Conservation (phyloP, 805 yeast species). For the Cyberlindnera saturnus region DNA sequence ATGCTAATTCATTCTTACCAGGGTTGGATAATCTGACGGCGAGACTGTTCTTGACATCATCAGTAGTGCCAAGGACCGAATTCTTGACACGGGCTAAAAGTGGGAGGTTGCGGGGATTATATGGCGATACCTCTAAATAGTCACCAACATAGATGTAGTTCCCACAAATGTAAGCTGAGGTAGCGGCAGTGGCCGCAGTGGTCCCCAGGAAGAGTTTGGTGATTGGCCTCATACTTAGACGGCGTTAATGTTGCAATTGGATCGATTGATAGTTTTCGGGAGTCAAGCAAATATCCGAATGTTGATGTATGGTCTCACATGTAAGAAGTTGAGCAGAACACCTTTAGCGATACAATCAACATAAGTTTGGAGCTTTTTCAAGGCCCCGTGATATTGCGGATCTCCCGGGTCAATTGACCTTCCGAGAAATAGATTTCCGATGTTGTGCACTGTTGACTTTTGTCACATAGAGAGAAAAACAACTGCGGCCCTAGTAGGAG, state of each 20-base stretch:
- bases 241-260: too few relatives aligned
- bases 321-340: too few relatives aligned
- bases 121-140: constrained; percentile 14
- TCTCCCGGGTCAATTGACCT: too few relatives aligned
- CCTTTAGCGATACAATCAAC: too few relatives aligned
- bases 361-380: too few relatives aligned
- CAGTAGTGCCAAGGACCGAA: constrained; percentile 5
- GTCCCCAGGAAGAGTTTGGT: constrained; percentile 3
- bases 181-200: constrained; percentile 6
- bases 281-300: too few relatives aligned
- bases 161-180: constrained; percentile 3
- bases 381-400: too few relatives aligned
- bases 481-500: too few relatives aligned
- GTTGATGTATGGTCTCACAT: too few relatives aligned
- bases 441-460: not conserved
- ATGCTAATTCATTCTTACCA: constrained; percentile 6
- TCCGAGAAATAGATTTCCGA: too few relatives aligned
- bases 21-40: constrained; percentile 11
- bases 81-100: constrained; percentile 1
- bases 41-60: constrained; percentile 8
- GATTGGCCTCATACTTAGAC: not conserved
- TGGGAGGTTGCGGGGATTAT: constrained; percentile 1
- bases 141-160: constrained; percentile 15
- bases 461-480: not conserved
- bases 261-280: too few relatives aligned